A percentile compares a stretch with the other conserved stretches of the same genome.
These are phyloP conservation scores for Aspergillaceae sp. DNA, from an alignment of 2,329 filamentous ascomycete genomes.

Conservation along the genomic window DNA sequence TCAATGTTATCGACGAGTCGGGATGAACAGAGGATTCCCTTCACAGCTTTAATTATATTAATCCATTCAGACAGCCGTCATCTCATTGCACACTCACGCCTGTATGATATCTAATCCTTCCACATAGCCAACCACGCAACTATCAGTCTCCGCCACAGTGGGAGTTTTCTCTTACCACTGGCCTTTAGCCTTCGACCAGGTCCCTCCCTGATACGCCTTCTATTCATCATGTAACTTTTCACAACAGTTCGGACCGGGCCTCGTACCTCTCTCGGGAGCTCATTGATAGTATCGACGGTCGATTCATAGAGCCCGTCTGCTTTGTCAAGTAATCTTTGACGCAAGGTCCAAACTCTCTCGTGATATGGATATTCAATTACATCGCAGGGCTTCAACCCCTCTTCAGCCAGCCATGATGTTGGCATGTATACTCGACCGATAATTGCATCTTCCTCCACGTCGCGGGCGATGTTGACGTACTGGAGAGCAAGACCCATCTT, in stretches of 20 bases:
- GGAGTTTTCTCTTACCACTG: too few relatives aligned
- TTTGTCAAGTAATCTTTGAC: constrained; percentile 48
- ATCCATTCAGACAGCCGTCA: too few relatives aligned
- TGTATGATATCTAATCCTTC: too few relatives aligned
- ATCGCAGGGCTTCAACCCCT: constrained; percentile 32
- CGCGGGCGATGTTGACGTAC: constrained; percentile 67
- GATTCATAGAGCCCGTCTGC: constrained; percentile 54
- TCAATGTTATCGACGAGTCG: too few relatives aligned
- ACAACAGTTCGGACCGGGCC: constrained; percentile 61
- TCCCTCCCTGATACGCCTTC: too few relatives aligned
- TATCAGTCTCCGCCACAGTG: too few relatives aligned
- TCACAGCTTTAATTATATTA: too few relatives aligned
- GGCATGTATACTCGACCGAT: constrained; percentile 63
- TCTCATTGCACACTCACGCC: too few relatives aligned
- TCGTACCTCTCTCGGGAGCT: constrained; percentile 52
- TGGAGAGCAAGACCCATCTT: constrained; percentile 66
- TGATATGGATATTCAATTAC: constrained; percentile 4
- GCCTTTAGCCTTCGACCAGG: too few relatives aligned
- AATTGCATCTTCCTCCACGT: constrained; percentile 58
- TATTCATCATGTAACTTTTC: constrained; percentile 70
- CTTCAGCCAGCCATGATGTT: constrained; percentile 52
- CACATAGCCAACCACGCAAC: too few relatives aligned
- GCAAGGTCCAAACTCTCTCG: constrained; percentile 29
- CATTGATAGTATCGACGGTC: constrained; percentile 50
- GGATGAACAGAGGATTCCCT: too few relatives aligned